phyloP scores from a whole-genome alignment of 192 early-diverging fungal species.

The Diversispora eburnea region DNA sequence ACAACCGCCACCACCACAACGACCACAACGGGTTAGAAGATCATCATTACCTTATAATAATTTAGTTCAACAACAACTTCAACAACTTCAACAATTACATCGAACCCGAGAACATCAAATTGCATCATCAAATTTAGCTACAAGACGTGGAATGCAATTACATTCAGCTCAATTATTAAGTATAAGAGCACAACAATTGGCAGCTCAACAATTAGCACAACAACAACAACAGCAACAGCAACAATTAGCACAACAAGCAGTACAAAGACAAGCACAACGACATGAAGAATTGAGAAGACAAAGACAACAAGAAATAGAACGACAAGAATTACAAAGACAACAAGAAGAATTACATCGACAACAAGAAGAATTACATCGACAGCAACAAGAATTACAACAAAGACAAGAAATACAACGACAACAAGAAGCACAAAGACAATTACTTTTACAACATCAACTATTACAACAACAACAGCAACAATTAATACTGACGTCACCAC shows the following conservation, averaged over 20 bases:
- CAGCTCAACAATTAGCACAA: not conserved
- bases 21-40: not conserved
- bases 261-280: not conserved
- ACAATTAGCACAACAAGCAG: not conserved
- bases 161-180: conserved; percentile 10
- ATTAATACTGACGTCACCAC: not conserved
- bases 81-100: conserved; percentile 26
- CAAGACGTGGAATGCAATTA: conserved; percentile 17
- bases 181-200: conserved; percentile 1
- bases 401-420: not conserved
- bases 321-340: not conserved
- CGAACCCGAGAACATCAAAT: conserved; percentile 22
- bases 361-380: not conserved
- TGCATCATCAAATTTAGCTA: conserved; percentile 6
- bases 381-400: not conserved
- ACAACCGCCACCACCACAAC: not conserved
- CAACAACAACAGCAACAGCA: not conserved
- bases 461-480: not conserved
- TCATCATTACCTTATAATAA: conserved; percentile 4
- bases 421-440: not conserved
- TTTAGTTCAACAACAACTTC: conserved; percentile 19
- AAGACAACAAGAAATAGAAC: no score
- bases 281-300: not conserved
- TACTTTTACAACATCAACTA: not conserved
- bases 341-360: not conserved